phyloP scores from a whole-genome alignment of 768 basidiomycete species.

The Lactarius trivialis region DNA sequence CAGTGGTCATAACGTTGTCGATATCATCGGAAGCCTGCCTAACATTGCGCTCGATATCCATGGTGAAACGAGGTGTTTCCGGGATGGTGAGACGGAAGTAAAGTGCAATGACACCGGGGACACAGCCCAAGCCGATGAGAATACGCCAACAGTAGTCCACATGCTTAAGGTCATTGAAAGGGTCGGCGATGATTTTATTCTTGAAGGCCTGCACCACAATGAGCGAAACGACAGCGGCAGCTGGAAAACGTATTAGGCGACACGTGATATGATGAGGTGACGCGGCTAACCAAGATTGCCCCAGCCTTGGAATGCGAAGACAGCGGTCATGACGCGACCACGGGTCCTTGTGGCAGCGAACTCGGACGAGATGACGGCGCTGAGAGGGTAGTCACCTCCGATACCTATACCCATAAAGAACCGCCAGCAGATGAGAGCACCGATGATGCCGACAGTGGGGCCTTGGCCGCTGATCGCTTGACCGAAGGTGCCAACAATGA shows the following conservation, averaged over 20 bases:
- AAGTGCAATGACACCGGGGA: conserved; percentile 74
- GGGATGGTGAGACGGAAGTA: conserved; percentile 93
- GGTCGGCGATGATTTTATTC: conserved; percentile 42
- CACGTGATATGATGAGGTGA: not conserved
- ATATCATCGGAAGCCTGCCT: conserved; percentile 70
- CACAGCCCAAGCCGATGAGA: conserved; percentile 80
- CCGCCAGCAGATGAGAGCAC: conserved; percentile 77
- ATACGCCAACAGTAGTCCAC: conserved; percentile 83
- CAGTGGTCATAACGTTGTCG: conserved; percentile 52
- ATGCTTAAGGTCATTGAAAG: conserved; percentile 34
- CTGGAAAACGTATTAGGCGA: conserved; percentile 28
- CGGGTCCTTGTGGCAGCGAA: conserved; percentile 73
- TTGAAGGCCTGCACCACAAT: conserved; percentile 68
- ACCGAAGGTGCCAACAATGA: conserved; percentile 72
- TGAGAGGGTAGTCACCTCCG: conserved; percentile 84
- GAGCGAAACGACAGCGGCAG: conserved; percentile 59
- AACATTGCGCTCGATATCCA: conserved; percentile 86
- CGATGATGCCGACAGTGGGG: conserved; percentile 64
- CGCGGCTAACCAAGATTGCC: conserved; percentile 61
- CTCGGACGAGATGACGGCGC: conserved; percentile 83
- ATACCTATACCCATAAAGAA: conserved; percentile 80
- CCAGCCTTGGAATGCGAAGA: conserved; percentile 85
- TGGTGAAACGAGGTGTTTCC: conserved; percentile 86
- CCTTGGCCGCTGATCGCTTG: conserved; percentile 69
- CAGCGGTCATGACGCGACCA: conserved; percentile 85